A percentile compares a stretch with the other conserved stretches of the same genome.
phyloP scores from a whole-genome alignment of 2,329 filamentous ascomycete species.

The Stemphylium vesicarium region DNA sequence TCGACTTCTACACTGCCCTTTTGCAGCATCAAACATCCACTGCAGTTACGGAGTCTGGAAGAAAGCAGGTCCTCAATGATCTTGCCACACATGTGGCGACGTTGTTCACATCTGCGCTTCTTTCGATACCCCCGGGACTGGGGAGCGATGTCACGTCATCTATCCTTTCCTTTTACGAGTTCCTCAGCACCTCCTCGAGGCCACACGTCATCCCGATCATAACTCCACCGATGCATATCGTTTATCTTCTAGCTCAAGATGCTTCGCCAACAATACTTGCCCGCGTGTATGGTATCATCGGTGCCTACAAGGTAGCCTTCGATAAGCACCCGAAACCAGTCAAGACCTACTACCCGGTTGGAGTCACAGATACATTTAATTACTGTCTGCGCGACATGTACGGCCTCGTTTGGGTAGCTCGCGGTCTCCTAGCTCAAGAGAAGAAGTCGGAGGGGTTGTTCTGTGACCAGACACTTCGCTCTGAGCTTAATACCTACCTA shows the following conservation, averaged over 20 bases:
- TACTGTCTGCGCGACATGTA: slow-evolving; percentile 86
- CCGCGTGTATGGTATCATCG: slow-evolving; percentile 72
- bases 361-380: slow-evolving; percentile 69
- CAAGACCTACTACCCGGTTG: slow-evolving; percentile 41
- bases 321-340: slow-evolving; percentile 63
- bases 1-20: slow-evolving; percentile 71
- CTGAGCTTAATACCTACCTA: slow-evolving; percentile 52
- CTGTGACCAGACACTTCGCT: slow-evolving; percentile 55
- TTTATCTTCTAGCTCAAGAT: slow-evolving; percentile 75
- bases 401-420: slow-evolving; percentile 80
- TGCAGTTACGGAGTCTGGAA: slow-evolving; percentile 42
- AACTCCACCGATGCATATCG: slow-evolving; percentile 69
- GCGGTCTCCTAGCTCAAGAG: slow-evolving; percentile 71
- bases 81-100: slow-evolving; percentile 40
- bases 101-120: slow-evolving; percentile 39
- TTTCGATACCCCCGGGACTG: slow-evolving; percentile 29
- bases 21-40: slow-evolving; percentile 61
- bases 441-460: slow-evolving; percentile 64
- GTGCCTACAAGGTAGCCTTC: slow-evolving; percentile 75
- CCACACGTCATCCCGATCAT: slow-evolving; percentile 63
- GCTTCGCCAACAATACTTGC: slow-evolving; percentile 68
- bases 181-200: slow-evolving; percentile 54
- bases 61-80: slow-evolving; percentile 43
- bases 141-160: slow-evolving; percentile 56
- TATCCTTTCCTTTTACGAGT: slow-evolving; percentile 72